Evolutionary conservation across 805 yeast genomes (phyloP), one percentile per base, ranked within the genome.

Genomic region (Suhomyces xylopsoci): DNA sequence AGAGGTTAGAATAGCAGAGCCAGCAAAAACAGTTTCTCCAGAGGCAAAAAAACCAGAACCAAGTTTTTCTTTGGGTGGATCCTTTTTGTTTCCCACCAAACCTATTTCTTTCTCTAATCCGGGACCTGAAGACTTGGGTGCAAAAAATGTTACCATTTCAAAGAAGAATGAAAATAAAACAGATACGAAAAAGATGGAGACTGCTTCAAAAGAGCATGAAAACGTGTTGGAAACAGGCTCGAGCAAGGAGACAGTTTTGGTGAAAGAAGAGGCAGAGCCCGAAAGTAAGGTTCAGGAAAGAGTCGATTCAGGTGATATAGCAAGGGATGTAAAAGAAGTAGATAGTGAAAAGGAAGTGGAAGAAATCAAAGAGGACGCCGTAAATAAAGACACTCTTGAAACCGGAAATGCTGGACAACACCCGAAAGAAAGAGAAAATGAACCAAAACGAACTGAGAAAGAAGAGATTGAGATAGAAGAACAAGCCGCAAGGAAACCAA

Each of bases 11-110:
- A 7, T 1, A 36, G 5, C 9, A 15, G 41, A 15, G 17, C 9
- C 41, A 4, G 20, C 20, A 17, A 17, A 9, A 9, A 38, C 8
- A 17, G 41, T 5, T 12, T 3, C 12, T 28, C 2, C n/a, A 19
- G 24, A n/a, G 8, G 24, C 7, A 12, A 32, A 7, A 5, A 9
- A 38, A 19, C n/a, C 42, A 38, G 42, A 19, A 3, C 7, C 42
- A 17, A 17, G 14, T 9, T 42, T 42, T 7, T 22, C 26, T 6
- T 42, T 48, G 30, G 51, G 48, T 22, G 36, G 52, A 14, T 45
- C 45, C 4, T 50, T 45, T 40, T 45, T 45, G 30, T 25, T 45
- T 45, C 36, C 45, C 19, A 47, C 36, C 5, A 38, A 38, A 19
- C 28, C 45, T 7, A 19, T 38, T 19, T 26, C 28, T 2, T n/a